These are phyloP conservation scores for Gastrolobium bilobum DNA, from an alignment of 306 rosid genomes.

Conservation along the genomic window DNA sequence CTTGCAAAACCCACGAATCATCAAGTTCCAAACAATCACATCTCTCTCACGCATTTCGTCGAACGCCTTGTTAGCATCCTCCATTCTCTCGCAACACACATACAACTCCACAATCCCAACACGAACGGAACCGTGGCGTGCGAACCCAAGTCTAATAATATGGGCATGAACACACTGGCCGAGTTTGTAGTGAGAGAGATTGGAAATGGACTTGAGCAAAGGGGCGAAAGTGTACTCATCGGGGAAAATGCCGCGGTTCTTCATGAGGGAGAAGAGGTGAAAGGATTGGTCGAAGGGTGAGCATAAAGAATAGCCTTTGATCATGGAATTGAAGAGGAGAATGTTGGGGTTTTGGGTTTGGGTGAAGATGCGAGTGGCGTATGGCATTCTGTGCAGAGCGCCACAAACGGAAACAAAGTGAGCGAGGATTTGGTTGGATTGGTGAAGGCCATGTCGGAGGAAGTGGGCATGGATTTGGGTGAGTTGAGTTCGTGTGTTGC, in stretches of 20 bases:
- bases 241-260: conserved; percentile 53
- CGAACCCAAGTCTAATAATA: conserved; percentile 56
- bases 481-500: conserved; percentile 62
- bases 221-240: conserved; percentile 75
- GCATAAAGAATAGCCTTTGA: conserved; percentile 73
- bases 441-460: conserved; percentile 82
- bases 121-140: conserved; percentile 51
- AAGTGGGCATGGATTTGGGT: conserved; percentile 75
- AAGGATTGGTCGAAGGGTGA: conserved; percentile 67
- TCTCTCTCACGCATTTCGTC: conserved; percentile 67
- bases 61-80: conserved; percentile 72
- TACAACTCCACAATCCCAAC: conserved; percentile 70
- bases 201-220: conserved; percentile 69
- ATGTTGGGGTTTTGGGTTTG: conserved; percentile 66
- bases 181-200: conserved; percentile 50
- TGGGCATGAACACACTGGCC: conserved; percentile 67
- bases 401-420: conserved; percentile 81
- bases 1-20: conserved; percentile 79
- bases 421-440: conserved; percentile 77
- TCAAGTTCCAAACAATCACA: conserved; percentile 76
- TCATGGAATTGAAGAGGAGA: conserved; percentile 77
- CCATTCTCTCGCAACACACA: conserved; percentile 55
- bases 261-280: conserved; percentile 64
- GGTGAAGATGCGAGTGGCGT: conserved; percentile 68
- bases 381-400: conserved; percentile 52